These are phyloP conservation scores for Rhododendron simsii DNA, from an alignment of 148 eudicot genomes.

Conservation along the genomic window DNA sequence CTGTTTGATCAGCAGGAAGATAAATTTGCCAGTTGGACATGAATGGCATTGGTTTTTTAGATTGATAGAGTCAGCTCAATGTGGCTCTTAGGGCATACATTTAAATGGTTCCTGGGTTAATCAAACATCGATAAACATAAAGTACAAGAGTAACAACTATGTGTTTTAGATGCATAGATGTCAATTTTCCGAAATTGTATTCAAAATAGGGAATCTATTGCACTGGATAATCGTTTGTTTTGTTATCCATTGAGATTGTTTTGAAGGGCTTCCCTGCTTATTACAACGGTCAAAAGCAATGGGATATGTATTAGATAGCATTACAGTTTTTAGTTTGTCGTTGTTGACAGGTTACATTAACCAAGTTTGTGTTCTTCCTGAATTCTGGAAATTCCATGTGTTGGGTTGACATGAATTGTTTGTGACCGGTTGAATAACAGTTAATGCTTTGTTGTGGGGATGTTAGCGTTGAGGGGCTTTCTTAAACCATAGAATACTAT, in stretches of 20 bases:
- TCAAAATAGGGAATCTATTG: not conserved
- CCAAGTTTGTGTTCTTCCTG: not conserved
- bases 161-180: not conserved
- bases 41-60: not conserved
- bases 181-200: not conserved
- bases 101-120: not conserved
- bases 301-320: too few species aligned
- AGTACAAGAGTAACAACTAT: not conserved
- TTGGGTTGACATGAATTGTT: not conserved
- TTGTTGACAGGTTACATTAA: not conserved
- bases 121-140: not conserved
- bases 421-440: not conserved
- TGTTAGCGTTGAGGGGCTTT: not conserved
- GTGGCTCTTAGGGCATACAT: not conserved
- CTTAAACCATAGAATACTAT: not conserved
- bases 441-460: not conserved
- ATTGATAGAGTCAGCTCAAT: not conserved
- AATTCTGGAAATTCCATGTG: not conserved
- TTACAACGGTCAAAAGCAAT: not conserved
- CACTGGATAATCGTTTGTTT: not conserved
- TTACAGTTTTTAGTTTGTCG: not conserved
- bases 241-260: not conserved
- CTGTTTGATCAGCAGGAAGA: not conserved
- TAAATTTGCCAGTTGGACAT: not conserved
- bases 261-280: not conserved